Conservation (phyloP, 352 stramenopile genomes). For the Phytophthora aleatoria region DNA sequence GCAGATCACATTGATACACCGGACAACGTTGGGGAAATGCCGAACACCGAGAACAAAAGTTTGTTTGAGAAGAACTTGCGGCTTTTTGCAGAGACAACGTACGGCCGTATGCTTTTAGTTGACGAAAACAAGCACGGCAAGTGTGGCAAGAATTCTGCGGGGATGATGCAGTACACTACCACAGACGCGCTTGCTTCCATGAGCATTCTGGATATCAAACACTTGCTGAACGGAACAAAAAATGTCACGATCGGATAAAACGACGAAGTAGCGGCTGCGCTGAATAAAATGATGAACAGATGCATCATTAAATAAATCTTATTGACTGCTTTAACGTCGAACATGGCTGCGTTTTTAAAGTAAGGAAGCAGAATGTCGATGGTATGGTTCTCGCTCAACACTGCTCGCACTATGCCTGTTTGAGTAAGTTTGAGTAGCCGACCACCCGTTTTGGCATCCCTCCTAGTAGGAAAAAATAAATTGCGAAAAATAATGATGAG, state of each 20-base stretch:
- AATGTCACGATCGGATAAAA: slow-evolving; percentile 43
- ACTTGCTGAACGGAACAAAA: slow-evolving; percentile 52
- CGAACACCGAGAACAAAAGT: slow-evolving; percentile 35
- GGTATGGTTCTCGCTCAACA: too few relatives aligned
- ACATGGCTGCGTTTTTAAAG: too few relatives aligned
- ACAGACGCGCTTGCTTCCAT: slow-evolving; percentile 53
- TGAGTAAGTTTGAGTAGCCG: too few relatives aligned
- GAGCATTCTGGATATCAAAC: slow-evolving; percentile 60
- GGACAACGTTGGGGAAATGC: slow-evolving; percentile 12
- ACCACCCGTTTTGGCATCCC: too few relatives aligned
- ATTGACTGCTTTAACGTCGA: too few relatives aligned
- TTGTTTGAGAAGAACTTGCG: slow-evolving; percentile 51
- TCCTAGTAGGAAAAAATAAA: too few relatives aligned
- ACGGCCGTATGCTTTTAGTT: slow-evolving; percentile 46
- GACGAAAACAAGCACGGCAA: slow-evolving; percentile 39
- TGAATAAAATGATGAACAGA: background rate
- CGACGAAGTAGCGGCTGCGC: background rate
- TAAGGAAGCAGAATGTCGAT: too few relatives aligned
- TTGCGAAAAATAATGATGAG: too few relatives aligned
- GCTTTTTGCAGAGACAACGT: slow-evolving; percentile 39
- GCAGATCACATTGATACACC: background rate
- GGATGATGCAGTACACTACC: slow-evolving; percentile 41
- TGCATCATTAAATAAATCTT: background rate
- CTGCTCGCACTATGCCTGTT: too few relatives aligned
- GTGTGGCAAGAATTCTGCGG: slow-evolving; percentile 32